Percentiles rank a stretch among this genome's conserved stretches.
Evolutionary conservation across 441 rosid species (phyloP).

Genomic region (Erodium texanum): DNA sequence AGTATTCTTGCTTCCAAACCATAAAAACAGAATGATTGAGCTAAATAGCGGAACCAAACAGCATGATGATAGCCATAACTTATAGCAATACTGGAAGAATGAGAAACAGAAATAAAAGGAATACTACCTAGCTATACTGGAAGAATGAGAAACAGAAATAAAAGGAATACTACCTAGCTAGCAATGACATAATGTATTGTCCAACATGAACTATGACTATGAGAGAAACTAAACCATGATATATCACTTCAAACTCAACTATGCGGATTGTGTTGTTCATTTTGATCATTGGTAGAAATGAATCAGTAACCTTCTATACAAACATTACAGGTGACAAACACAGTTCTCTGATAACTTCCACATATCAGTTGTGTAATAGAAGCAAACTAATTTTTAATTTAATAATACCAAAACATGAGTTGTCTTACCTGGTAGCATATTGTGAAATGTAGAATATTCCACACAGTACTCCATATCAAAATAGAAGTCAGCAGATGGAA

Average conservation of each 20-base stretch:
- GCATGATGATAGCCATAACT: neutral
- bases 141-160: neutral
- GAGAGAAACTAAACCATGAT: neutral
- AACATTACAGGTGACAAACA: neutral
- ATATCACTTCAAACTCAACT: neutral
- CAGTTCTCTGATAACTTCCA: neutral
- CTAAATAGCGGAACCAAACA: neutral
- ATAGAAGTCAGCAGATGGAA: conserved; percentile 23
- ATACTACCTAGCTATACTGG: neutral
- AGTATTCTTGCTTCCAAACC: conserved; percentile 6
- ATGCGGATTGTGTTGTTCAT: neutral
- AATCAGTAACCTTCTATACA: neutral
- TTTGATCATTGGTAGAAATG: neutral
- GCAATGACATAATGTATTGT: neutral
- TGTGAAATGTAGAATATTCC: conserved; percentile 44
- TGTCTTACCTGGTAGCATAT: conserved; percentile 35
- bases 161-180: neutral
- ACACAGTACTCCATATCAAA: conserved; percentile 44
- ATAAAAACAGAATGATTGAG: conserved; percentile 2
- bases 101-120: neutral
- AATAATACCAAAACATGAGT: neutral
- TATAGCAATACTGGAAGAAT: neutral
- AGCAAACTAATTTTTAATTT: neutral
- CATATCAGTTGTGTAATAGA: neutral
- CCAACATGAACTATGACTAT: conserved; percentile 1